Evolutionary conservation across 176 grass and related monocot genomes (phyloP).

Genomic region (Musa beccarii): DNA sequence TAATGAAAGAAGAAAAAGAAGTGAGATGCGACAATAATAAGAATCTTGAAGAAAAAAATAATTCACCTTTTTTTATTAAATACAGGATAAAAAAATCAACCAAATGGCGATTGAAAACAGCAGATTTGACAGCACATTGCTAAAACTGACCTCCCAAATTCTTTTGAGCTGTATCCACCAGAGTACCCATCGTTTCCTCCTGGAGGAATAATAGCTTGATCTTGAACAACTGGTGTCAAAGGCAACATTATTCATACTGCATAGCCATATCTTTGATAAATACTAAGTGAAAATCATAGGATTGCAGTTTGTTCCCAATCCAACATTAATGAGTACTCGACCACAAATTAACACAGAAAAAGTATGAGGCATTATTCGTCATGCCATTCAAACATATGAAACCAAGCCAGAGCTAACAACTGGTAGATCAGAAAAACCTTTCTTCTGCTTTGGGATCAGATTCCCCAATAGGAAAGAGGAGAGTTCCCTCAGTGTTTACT

Average conservation of each 20-base stretch:
- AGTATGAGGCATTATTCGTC: too few species aligned
- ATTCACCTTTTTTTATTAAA: too few species aligned
- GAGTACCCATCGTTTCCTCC: constrained; percentile 40
- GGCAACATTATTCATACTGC: neutral
- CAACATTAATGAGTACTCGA: too few species aligned
- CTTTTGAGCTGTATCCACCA: constrained; percentile 32
- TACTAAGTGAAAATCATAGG: neutral
- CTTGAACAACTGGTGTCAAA: neutral
- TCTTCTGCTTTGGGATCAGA: too few species aligned
- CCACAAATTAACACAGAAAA: too few species aligned
- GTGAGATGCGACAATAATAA: neutral
- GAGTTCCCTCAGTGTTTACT: neutral
- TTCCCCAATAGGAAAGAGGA: neutral
- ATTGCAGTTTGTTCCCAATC: too few species aligned
- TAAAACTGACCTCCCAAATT: constrained; percentile 36
- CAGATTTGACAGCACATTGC: neutral
- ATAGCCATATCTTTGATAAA: neutral
- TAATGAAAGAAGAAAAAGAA: too few species aligned
- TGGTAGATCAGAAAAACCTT: too few species aligned
- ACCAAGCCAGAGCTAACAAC: too few species aligned
- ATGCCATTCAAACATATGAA: too few species aligned
- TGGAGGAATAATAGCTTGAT: constrained; percentile 39
- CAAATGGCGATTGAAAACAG: neutral
- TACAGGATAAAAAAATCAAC: neutral
- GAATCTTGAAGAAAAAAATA: neutral